Base-by-base conservation (phyloP, 2,329 filamentous ascomycete species). In the Talaromyces pinophilus region DNA sequence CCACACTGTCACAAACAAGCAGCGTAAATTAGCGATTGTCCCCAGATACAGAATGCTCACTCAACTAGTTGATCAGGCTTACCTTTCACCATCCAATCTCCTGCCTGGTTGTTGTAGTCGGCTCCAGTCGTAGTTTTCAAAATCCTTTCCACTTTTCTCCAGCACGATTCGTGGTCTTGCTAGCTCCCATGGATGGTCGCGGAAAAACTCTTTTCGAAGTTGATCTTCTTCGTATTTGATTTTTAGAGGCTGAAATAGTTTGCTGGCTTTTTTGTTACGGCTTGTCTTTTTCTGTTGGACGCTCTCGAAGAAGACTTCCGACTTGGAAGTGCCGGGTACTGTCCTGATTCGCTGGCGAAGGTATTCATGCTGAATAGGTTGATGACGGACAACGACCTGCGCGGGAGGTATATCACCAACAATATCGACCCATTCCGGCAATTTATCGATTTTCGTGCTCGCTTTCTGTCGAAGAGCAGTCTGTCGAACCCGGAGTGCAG, bases 171-270 rank as follows among this genome's bases (percentile, higher is more conserved):
- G 86, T 64, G 95, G 95, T 69, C 94, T 86, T 19, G 95, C 95
- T 75, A 99, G 82, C 80, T 99, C 95, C 95, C 95, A 99, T 5
- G 95, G 95, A 77, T 99, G 95, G 78, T 99, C 94, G 74, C 85
- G 88, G 82, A 92, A 99, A 82, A 98, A 99, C 33, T 89, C 87
- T 71, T 81, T 84, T 69, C 95, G 89, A 74, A 99, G 83, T 67
- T 82, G 80, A 79, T 99, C 95, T 78, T 99, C 95, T 67, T 90
- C 87, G 77, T 95, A 97, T 63, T 81, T 82, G 69, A 99, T 89
- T 66, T 83, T 81, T 70, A 93, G 86, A 1, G 95, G 95, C 72
- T 89, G 87, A 83, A 93, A 98, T 72, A 97, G 82, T 71, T 88
- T 87, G 79, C 88, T 92, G 35, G 90, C 84, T 77, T 89, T 91